These are phyloP conservation scores for Phlegmacium glaucopus DNA, from an alignment of 768 basidiomycete genomes.

Conservation along the genomic window DNA sequence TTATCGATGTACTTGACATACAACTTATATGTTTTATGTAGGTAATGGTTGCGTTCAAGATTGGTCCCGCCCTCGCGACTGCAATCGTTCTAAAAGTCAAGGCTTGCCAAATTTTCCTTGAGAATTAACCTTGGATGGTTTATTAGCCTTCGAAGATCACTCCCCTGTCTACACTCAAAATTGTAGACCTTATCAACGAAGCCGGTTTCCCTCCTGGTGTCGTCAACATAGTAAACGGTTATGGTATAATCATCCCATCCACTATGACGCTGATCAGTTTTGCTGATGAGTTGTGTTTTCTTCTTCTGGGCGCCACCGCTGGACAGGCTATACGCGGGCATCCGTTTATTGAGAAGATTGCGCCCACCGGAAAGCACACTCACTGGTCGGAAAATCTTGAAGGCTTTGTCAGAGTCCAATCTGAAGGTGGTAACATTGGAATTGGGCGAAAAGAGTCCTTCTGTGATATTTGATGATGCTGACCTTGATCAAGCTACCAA, in stretches of 20 bases:
- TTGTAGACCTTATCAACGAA: constrained; percentile 50
- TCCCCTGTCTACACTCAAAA: constrained; percentile 55
- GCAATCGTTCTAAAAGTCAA: constrained; percentile 49
- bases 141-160: constrained; percentile 67
- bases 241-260: constrained; percentile 29
- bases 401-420: constrained; percentile 66
- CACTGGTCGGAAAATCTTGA: constrained; percentile 63
- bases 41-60: constrained; percentile 62
- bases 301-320: constrained; percentile 36
- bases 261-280: background rate
- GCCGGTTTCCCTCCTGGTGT: constrained; percentile 76
- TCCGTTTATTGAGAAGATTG: constrained; percentile 60
- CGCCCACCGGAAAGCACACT: constrained; percentile 75
- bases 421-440: constrained; percentile 72
- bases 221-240: constrained; percentile 65
- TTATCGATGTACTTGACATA: background rate
- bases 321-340: constrained; percentile 65
- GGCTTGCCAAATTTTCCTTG: no score
- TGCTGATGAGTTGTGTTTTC: background rate
- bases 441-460: constrained; percentile 65
- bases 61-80: constrained; percentile 72
- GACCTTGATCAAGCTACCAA: constrained; percentile 57
- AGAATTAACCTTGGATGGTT: no score
- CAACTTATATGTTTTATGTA: background rate
- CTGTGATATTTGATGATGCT: constrained; percentile 60